A percentile compares a stretch with the other conserved stretches of the same genome.
These are phyloP conservation scores for Eurotiales sp. DNA, from an alignment of 2,329 filamentous ascomycete genomes.

Conservation along the genomic window DNA sequence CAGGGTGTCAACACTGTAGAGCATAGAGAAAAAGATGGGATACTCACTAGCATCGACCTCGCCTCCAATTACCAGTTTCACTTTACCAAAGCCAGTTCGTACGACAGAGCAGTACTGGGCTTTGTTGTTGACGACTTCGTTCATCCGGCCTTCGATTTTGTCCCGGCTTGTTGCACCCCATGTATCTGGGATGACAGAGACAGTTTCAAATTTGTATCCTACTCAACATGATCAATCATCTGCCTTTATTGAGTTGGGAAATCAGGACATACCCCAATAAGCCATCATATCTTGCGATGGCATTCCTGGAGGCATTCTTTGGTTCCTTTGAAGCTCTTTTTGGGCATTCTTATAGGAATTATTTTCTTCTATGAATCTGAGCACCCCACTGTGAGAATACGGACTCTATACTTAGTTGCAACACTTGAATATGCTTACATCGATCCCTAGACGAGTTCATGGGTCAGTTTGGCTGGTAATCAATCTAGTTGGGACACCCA, in stretches of 20 bases:
- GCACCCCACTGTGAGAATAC: constrained; percentile 14
- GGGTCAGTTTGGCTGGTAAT: constrained; percentile 17
- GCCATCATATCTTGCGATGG: constrained; percentile 77
- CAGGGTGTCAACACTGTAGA: neutral
- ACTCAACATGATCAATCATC: constrained; percentile 2
- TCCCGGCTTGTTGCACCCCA: constrained; percentile 72
- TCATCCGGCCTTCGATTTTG: constrained; percentile 72
- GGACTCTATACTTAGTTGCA: constrained; percentile 3
- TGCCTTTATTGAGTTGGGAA: neutral
- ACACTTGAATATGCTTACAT: constrained; percentile 42
- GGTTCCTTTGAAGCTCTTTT: constrained; percentile 54
- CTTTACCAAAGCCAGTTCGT: constrained; percentile 75
- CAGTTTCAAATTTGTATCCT: constrained; percentile 96
- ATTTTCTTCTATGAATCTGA: constrained; percentile 89
- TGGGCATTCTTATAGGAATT: constrained; percentile 66
- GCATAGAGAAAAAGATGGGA: neutral
- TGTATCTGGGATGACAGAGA: constrained; percentile 69
- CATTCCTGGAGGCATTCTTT: constrained; percentile 48
- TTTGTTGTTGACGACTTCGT: constrained; percentile 75
- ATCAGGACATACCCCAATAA: constrained; percentile 72
- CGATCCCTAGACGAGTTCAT: constrained; percentile 43
- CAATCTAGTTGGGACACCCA: constrained; percentile 35
- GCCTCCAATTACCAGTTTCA: constrained; percentile 74
- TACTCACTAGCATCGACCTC: constrained; percentile 82
- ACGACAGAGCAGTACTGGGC: constrained; percentile 96